Base-by-base conservation (phyloP, 179 eudicot genomes). In the Patellifolia procumbens region DNA sequence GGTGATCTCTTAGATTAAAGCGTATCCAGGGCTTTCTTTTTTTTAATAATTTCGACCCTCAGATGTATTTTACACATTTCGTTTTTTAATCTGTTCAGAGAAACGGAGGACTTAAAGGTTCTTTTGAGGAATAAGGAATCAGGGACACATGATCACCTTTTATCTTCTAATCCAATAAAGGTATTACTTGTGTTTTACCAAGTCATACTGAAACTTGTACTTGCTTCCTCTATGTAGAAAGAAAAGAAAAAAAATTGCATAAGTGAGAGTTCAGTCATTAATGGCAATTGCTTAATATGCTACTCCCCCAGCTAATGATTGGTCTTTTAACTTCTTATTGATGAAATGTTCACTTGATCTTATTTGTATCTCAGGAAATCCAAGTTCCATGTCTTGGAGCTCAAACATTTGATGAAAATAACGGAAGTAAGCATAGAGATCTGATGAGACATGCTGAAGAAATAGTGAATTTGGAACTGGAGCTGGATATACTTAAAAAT, bases 401-500 rank as follows among this genome's bases (percentile, higher is more conserved):
- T 79, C 86, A 80, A 76, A 26, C 78, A 76, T 29, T 59, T 43
- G 55, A 66, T 61, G 78, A 75, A 28, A 80, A 80, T 55, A 73
- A 59, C 42, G 74, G 62, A 46, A 60, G 65, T 62, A 64, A 70
- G 73, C 67, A 64, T 51, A 86, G 68, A 75, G 72, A 61, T 74
- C 26, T 31, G 35, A 72, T 45, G 73, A 76, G 78, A 68, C 82
- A 83, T 49, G 74, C 80, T 39, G 96, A 93, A 82, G 89, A 88
- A 62, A 20, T 93, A 61, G 70, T 93, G 86, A 84, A 87, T 76
- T 74, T 96, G 78, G 94, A 93, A 68, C 83, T 96, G 78, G 98
- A 96, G 84, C 76, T 91, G 79, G 99, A 93, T 80, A 86, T 96
- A 80, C 73, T 96, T 29, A 93, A 86, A 78, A 86, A 83, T 66